A percentile compares a stretch with the other conserved stretches of the same genome.
Conservation (phyloP, 73 alveolate genomes). For the Paramecium tetraurelia region DNA sequence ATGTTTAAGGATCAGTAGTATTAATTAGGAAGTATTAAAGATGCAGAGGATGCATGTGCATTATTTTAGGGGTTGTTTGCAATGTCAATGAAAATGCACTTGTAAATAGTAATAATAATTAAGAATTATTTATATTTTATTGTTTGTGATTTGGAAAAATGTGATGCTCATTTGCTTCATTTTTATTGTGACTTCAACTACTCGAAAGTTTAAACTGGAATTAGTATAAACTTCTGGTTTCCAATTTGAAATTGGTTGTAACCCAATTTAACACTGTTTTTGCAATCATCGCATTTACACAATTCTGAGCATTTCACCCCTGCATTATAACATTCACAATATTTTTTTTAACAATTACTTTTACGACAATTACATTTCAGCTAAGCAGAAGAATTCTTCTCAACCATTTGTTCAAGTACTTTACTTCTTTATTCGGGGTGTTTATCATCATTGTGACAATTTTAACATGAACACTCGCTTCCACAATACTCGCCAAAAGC, state of each 20-base stretch:
- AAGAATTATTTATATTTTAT: not conserved
- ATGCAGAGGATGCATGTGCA: too few relatives aligned
- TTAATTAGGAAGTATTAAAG: not conserved
- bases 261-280: conserved; percentile 7
- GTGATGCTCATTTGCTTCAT: not conserved
- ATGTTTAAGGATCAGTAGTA: not conserved
- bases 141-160: not conserved
- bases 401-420: not conserved
- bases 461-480: not conserved
- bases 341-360: conserved; percentile 18
- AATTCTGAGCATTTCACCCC: conserved; percentile 41
- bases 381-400: not conserved
- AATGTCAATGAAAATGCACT: too few relatives aligned
- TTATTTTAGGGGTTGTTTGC: too few relatives aligned
- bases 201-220: not conserved
- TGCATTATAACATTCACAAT: conserved; percentile 55
- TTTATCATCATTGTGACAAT: not conserved
- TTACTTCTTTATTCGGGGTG: not conserved
- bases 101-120: too few relatives aligned
- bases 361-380: conserved; percentile 7
- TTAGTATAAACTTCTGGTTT: not conserved
- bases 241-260: not conserved
- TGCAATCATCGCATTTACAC: conserved; percentile 57
- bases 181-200: not conserved
- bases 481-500: conserved; percentile 13